Evolutionary conservation across 495 filamentous ascomycete species (phyloP).

Genomic region (Aspergillus diversus): DNA sequence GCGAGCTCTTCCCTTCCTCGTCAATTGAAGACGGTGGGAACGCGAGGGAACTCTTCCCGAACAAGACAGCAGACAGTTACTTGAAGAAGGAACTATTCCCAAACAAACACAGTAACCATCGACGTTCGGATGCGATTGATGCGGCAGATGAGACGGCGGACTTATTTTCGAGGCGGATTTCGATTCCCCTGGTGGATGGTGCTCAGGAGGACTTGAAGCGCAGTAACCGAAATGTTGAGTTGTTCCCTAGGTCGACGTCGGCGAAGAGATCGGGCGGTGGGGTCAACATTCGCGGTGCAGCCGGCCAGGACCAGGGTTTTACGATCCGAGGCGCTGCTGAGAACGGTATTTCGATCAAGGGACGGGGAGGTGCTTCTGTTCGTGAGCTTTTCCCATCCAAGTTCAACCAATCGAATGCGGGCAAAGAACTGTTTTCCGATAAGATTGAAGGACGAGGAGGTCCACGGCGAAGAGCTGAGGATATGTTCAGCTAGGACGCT

Average conservation of each 20-base stretch:
- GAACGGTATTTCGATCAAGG: constrained; percentile 50
- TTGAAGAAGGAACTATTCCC: constrained; percentile 74
- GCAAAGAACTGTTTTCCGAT: constrained; percentile 71
- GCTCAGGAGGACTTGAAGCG: constrained; percentile 32
- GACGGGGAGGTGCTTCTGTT: constrained; percentile 50
- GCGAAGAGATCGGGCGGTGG: constrained; percentile 28
- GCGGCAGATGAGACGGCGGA: constrained; percentile 64
- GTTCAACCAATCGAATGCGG: constrained; percentile 58
- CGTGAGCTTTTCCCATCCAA: constrained; percentile 75
- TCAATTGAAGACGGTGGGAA: constrained; percentile 24
- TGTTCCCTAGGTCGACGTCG: constrained; percentile 36
- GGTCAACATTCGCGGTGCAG: constrained; percentile 66
- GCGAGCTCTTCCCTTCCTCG: constrained; percentile 51
- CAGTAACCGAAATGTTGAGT: constrained; percentile 45
- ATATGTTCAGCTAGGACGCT: constrained; percentile 50
- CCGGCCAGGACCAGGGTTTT: constrained; percentile 58
- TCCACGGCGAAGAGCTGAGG: constrained; percentile 51
- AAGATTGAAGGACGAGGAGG: constrained; percentile 55
- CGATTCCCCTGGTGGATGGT: constrained; percentile 56
- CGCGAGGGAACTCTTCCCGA: constrained; percentile 52
- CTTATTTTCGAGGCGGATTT: constrained; percentile 56
- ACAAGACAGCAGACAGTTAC: constrained; percentile 49
- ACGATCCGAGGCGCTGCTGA: constrained; percentile 65
- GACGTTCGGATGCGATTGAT: constrained; percentile 67
- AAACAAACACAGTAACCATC: constrained; percentile 62